Evolutionary conservation across 2,329 filamentous ascomycete genomes (phyloP).

Genomic region (Phialemonium atrogriseum): DNA sequence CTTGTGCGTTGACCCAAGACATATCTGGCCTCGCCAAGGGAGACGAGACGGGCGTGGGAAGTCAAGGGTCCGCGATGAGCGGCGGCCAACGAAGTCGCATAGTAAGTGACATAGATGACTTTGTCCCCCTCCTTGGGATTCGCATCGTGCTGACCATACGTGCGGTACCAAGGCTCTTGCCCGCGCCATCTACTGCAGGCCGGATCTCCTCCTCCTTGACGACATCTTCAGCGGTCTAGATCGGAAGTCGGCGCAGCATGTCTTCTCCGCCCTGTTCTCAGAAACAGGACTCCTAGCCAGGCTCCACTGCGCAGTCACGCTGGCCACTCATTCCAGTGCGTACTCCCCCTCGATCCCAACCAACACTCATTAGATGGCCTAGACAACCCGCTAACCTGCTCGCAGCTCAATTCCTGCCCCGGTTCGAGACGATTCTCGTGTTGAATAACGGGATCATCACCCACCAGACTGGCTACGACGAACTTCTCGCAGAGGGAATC

Average conservation of each 20-base stretch:
- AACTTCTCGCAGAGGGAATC: constrained; percentile 3
- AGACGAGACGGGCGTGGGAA: constrained; percentile 28
- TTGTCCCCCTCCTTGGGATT: background rate
- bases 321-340: constrained; percentile 6
- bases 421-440: constrained; percentile 4
- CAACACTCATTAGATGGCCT: too few species aligned
- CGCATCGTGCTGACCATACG: background rate
- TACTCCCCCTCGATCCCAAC: too few species aligned
- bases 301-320: constrained; percentile 4
- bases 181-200: constrained; percentile 6
- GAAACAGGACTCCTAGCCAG: constrained; percentile 5
- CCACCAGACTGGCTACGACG: constrained; percentile 4
- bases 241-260: too few species aligned
- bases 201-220: constrained; percentile 8
- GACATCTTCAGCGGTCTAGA: constrained; percentile 9
- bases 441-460: constrained; percentile 4
- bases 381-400: too few species aligned
- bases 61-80: constrained; percentile 31
- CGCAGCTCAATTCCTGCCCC: constrained; percentile 6
- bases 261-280: constrained; percentile 5
- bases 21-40: constrained; percentile 20
- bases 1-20: constrained; percentile 27
- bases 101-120: constrained; percentile 21
- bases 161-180: constrained; percentile 4
- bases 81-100: constrained; percentile 35